Evolutionary conservation across 805 yeast genomes (phyloP).

Genomic region (Saccharomycopsis olivae): DNA sequence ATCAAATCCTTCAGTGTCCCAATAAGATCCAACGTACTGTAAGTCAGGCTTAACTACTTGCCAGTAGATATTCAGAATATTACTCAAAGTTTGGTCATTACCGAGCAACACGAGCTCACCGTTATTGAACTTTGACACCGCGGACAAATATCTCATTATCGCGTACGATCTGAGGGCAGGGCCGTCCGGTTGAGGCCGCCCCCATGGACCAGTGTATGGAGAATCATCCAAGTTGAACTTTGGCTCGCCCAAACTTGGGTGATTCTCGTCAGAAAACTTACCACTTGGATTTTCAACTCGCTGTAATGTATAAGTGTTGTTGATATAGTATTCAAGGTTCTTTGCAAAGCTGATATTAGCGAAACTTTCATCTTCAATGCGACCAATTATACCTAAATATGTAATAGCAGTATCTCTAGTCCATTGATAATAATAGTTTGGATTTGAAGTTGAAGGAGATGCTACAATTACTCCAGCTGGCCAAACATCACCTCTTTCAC

Average conservation of each 20-base stretch:
- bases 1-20: constrained; percentile 54
- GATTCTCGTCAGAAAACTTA: constrained; percentile 30
- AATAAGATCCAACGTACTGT: constrained; percentile 37
- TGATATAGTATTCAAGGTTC: constrained; percentile 51
- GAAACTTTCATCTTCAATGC: constrained; percentile 32
- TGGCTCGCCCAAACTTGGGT: constrained; percentile 91
- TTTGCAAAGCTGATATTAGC: constrained; percentile 22
- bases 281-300: constrained; percentile 50
- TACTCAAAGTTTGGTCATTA: constrained; percentile 54
- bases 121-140: constrained; percentile 18
- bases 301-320: constrained; percentile 50
- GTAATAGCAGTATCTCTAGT: constrained; percentile 75
- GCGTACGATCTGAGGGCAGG: constrained; percentile 76
- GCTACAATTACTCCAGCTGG: constrained; percentile 76
- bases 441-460: constrained; percentile 59
- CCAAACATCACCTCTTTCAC: background rate
- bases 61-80: constrained; percentile 27
- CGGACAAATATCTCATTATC: constrained; percentile 14
- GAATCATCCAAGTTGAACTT: constrained; percentile 62
- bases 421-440: constrained; percentile 89
- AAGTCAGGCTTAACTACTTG: constrained; percentile 52
- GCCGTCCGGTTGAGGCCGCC: constrained; percentile 93
- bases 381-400: constrained; percentile 35
- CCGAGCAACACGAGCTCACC: constrained; percentile 38
- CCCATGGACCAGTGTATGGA: constrained; percentile 66